Conservation (phyloP, 441 rosid genomes). For the Populus hybrid region DNA sequence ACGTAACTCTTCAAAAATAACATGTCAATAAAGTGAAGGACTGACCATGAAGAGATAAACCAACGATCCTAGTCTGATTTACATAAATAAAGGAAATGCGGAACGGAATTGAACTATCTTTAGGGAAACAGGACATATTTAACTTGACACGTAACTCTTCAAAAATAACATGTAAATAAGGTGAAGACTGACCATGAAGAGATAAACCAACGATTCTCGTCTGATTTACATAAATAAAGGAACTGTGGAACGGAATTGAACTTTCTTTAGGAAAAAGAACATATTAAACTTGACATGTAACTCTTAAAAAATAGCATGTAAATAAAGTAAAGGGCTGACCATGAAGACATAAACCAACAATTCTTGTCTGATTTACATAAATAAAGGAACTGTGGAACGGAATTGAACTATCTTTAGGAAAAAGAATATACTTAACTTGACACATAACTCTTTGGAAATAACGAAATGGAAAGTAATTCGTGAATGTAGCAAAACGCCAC, state of each 20-base stretch:
- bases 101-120: constrained; percentile 26
- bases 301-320: not conserved
- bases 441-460: constrained; percentile 38
- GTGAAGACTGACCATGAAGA: not conserved
- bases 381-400: constrained; percentile 28
- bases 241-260: not conserved
- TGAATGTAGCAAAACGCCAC: constrained; percentile 60
- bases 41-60: constrained; percentile 21
- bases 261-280: not conserved
- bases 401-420: constrained; percentile 28
- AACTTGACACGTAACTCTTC: constrained; percentile 40
- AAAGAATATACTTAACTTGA: constrained; percentile 33
- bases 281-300: constrained; percentile 4
- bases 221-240: not conserved
- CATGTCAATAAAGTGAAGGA: constrained; percentile 12
- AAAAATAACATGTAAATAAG: constrained; percentile 23
- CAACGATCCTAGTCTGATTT: not conserved
- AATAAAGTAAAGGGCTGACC: constrained; percentile 13
- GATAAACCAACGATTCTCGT: not conserved
- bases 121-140: constrained; percentile 16
- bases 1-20: not conserved
- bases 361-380: constrained; percentile 1
- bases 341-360: constrained; percentile 22
- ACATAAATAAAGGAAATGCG: constrained; percentile 25
- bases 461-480: constrained; percentile 50